A percentile compares a stretch with the other conserved stretches of the same genome.
Conservation (phyloP, 1,284 basidiomycete genomes). For the Mycosarcoma mackinlayi region DNA sequence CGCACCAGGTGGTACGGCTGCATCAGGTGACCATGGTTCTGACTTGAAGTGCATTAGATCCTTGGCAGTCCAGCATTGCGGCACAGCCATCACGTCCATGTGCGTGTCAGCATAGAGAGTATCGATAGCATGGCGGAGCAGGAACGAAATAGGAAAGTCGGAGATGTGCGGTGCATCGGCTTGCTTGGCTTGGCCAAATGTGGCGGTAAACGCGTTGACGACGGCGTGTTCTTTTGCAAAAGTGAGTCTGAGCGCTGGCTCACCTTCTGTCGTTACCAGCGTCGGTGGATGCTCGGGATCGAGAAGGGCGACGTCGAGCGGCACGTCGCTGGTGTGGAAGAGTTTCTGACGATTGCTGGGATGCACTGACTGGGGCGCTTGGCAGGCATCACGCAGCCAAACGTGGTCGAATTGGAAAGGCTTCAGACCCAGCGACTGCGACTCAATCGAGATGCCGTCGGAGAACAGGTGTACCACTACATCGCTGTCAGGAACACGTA, state of each 20-base stretch:
- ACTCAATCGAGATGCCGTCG: conserved; percentile 63
- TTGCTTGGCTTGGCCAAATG: conserved; percentile 35
- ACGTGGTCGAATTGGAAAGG: conserved; percentile 60
- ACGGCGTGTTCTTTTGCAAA: conserved; percentile 49
- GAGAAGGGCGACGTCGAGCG: conserved; percentile 70
- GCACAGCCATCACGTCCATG: conserved; percentile 56
- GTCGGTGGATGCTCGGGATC: conserved; percentile 65
- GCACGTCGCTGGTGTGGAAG: conserved; percentile 74
- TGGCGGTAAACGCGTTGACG: conserved; percentile 56
- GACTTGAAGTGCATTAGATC: conserved; percentile 57
- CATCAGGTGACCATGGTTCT: conserved; percentile 29
- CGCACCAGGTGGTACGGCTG: conserved; percentile 5
- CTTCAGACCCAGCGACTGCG: conserved; percentile 48
- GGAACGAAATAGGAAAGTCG: conserved; percentile 69
- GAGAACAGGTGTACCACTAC: conserved; percentile 29
- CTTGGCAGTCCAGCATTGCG: conserved; percentile 55
- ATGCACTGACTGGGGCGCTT: conserved; percentile 75
- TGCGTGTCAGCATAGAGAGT: conserved; percentile 65
- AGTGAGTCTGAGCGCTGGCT: conserved; percentile 38
- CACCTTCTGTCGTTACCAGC: conserved; percentile 13
- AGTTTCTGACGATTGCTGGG: conserved; percentile 81
- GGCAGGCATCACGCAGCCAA: conserved; percentile 74
- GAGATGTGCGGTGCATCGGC: conserved; percentile 45
- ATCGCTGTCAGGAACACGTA: conserved; percentile 32
- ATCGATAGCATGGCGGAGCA: conserved; percentile 70